Evolutionary conservation across 768 basidiomycete genomes (phyloP).

Genomic region (Ramaria sp.): DNA sequence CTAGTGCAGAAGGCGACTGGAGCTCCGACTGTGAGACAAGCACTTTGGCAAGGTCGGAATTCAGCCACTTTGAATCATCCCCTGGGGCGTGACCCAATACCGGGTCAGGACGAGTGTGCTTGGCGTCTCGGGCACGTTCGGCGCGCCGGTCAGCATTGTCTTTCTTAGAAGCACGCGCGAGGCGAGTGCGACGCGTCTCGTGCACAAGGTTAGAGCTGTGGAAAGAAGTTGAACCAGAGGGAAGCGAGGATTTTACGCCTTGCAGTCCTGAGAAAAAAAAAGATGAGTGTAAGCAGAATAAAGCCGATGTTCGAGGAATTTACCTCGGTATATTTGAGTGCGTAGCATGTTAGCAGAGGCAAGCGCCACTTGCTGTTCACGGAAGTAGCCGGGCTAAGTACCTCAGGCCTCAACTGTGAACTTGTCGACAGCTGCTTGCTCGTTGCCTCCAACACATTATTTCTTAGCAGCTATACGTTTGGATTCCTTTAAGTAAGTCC

Average conservation of each 20-base stretch:
- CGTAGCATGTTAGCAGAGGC: not conserved
- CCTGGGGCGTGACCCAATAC: constrained; percentile 63
- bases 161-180: constrained; percentile 22
- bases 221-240: not conserved
- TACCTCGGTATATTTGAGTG: constrained; percentile 1
- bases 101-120: constrained; percentile 44
- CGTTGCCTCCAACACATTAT: no score
- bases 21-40: constrained; percentile 49
- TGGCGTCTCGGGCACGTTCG: constrained; percentile 27
- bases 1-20: constrained; percentile 11
- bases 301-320: not conserved
- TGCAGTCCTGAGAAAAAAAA: not conserved
- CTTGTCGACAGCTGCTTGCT: no score
- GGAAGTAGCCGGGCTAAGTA: not conserved
- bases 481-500: not conserved
- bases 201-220: not conserved
- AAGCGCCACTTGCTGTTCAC: not conserved
- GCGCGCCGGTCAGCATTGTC: constrained; percentile 31
- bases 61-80: constrained; percentile 57
- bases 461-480: no score
- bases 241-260: not conserved
- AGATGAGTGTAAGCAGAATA: not conserved
- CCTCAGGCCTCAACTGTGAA: not conserved
- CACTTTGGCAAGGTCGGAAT: constrained; percentile 53
- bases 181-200: constrained; percentile 16